phyloP scores from a whole-genome alignment of 345 rosid genomes.

The Mercurialis annua region DNA sequence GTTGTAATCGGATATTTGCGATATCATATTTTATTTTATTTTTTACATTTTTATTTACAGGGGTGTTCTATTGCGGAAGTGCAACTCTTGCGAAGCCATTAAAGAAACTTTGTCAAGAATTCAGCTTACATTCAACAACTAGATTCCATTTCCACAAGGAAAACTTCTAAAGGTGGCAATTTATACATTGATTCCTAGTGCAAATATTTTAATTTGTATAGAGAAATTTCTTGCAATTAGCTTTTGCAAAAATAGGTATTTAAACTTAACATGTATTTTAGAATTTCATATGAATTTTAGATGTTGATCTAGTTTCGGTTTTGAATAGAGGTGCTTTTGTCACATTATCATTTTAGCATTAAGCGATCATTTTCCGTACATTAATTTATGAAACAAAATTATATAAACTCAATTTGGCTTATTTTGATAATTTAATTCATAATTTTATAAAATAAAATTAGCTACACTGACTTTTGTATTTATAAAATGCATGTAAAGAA shows the following conservation, averaged over 20 bases:
- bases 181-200: no score
- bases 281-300: not conserved
- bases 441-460: no score
- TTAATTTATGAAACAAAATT: no score
- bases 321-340: no score
- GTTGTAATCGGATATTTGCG: no score
- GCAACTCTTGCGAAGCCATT: conserved; percentile 62
- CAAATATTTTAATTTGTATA: not conserved
- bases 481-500: no score
- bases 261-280: not conserved
- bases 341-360: no score
- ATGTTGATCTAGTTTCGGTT: not conserved
- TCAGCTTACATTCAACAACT: conserved; percentile 67
- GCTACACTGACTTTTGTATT: no score
- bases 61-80: conserved; percentile 96
- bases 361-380: no score
- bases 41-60: conserved; percentile 35
- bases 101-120: conserved; percentile 68
- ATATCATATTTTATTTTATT: not conserved
- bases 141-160: conserved; percentile 92
- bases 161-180: conserved; percentile 43
- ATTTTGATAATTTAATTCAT: no score
- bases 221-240: not conserved
- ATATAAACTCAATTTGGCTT: no score
- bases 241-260: not conserved